A percentile compares a stretch with the other conserved stretches of the same genome.
These are phyloP conservation scores for Goffeauzyma gilvescens DNA, from an alignment of 768 basidiomycete genomes.

Conservation along the genomic window DNA sequence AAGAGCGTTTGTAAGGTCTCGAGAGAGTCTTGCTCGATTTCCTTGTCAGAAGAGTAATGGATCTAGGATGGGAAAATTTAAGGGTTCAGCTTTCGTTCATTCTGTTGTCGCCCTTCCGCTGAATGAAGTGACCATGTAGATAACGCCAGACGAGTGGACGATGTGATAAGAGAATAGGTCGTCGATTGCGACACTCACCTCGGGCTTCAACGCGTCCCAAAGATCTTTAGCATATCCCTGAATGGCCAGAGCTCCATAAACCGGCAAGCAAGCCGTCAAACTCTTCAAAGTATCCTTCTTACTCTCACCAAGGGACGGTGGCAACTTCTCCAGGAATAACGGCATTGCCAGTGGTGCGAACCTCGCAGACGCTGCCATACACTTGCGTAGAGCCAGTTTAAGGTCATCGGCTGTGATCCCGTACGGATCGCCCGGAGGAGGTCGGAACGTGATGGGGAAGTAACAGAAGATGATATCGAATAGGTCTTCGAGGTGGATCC, in stretches of 20 bases:
- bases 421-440: conserved; percentile 83
- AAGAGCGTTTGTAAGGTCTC: conserved; percentile 54
- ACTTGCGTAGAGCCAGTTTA: conserved; percentile 46
- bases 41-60: conserved; percentile 68
- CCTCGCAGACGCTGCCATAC: conserved; percentile 55
- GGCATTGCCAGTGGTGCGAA: conserved; percentile 74
- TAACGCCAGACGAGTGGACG: background rate
- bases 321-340: conserved; percentile 77
- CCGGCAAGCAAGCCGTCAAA: conserved; percentile 55
- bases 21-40: conserved; percentile 57
- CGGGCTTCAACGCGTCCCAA: conserved; percentile 82
- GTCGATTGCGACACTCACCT: conserved; percentile 37
- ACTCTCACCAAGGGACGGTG: conserved; percentile 55
- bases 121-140: too few species aligned
- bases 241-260: conserved; percentile 53
- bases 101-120: too few species aligned
- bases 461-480: conserved; percentile 96
- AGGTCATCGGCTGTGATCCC: conserved; percentile 78
- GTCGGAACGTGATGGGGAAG: conserved; percentile 91
- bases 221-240: conserved; percentile 50
- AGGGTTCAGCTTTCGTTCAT: background rate
- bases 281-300: conserved; percentile 82
- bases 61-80: conserved; percentile 41
- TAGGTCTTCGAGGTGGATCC: conserved; percentile 58
- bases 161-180: background rate